Percentiles rank a stretch among this genome's conserved stretches.
Conservation (phyloP, 2,329 filamentous ascomycete genomes). For the Epichloe brachyelytri region DNA sequence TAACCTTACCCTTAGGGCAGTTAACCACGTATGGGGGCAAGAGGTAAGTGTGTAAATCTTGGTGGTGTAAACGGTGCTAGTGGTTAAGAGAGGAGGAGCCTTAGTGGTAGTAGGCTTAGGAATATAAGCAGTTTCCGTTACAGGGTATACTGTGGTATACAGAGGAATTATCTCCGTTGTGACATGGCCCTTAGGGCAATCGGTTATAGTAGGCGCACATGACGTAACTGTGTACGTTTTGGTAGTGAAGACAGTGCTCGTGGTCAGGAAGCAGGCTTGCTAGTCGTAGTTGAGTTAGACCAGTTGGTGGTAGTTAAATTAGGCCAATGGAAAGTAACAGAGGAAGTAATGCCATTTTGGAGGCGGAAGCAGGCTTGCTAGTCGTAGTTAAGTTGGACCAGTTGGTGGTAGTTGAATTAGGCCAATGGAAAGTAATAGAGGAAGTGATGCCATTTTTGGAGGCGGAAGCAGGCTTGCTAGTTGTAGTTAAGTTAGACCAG, state of each 20-base stretch:
- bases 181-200: conserved; percentile 30
- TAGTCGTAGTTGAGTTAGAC: conserved; percentile 7
- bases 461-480: not conserved
- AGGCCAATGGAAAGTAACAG: too few species aligned
- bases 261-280: not conserved
- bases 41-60: conserved; percentile 34
- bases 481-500: conserved; percentile 8
- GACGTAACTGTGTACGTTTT: conserved; percentile 40
- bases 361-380: too few species aligned
- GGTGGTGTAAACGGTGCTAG: conserved; percentile 19
- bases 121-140: conserved; percentile 8
- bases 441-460: too few species aligned
- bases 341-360: too few species aligned
- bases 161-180: conserved; percentile 20
- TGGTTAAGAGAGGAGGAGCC: conserved; percentile 2
- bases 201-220: conserved; percentile 35
- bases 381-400: conserved; percentile 8
- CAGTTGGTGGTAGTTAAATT: too few species aligned
- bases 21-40: conserved; percentile 30
- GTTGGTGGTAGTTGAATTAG: not conserved
- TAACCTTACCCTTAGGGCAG: conserved; percentile 16
- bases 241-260: conserved; percentile 37
- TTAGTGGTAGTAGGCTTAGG: conserved; percentile 7
- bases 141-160: conserved; percentile 27
- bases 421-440: too few species aligned